Percentiles rank a stretch among this genome's conserved stretches.
phyloP scores from a whole-genome alignment of 75 land plant species.

The Selaginella tamariscina region DNA sequence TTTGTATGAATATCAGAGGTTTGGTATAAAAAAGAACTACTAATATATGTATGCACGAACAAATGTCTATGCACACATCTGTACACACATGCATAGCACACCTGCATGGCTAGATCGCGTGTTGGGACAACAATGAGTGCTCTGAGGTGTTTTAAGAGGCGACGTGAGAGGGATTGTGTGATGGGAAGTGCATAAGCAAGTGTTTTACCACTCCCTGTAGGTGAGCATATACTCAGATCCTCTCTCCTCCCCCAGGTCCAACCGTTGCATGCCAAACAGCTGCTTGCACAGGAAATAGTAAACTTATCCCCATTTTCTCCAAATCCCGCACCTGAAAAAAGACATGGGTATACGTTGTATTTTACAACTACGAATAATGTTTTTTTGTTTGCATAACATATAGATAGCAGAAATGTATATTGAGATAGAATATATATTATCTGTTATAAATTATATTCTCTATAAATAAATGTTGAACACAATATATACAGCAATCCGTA shows the following conservation, averaged over 20 bases:
- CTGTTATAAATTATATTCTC: not conserved
- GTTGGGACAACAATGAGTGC: slow-evolving; percentile 89
- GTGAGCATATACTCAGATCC: slow-evolving; percentile 86
- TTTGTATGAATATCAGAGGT: too few relatives aligned
- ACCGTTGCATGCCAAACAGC: slow-evolving; percentile 82
- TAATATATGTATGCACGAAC: too few relatives aligned
- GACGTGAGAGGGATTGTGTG: slow-evolving; percentile 53
- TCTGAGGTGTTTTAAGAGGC: slow-evolving; percentile 46
- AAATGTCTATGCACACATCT: too few relatives aligned
- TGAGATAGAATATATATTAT: not conserved
- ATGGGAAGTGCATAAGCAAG: slow-evolving; percentile 86
- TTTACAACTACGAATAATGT: not conserved
- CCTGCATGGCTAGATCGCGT: slow-evolving; percentile 87
- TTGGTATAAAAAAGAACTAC: too few relatives aligned
- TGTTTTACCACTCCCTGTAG: slow-evolving; percentile 97
- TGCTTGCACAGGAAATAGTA: slow-evolving; percentile 82
- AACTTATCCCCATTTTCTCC: slow-evolving; percentile 39
- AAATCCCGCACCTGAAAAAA: slow-evolving; percentile 46
- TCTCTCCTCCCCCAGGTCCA: slow-evolving; percentile 66
- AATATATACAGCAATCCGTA: not conserved
- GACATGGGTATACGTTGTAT: too few relatives aligned
- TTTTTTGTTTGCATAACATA: not conserved
- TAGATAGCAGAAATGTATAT: not conserved
- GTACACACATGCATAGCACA: slow-evolving; percentile 12
- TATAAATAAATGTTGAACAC: not conserved